These are phyloP conservation scores for Elsinoe fawcettii DNA, from an alignment of 2,329 filamentous ascomycete species.

Conservation along the genomic window DNA sequence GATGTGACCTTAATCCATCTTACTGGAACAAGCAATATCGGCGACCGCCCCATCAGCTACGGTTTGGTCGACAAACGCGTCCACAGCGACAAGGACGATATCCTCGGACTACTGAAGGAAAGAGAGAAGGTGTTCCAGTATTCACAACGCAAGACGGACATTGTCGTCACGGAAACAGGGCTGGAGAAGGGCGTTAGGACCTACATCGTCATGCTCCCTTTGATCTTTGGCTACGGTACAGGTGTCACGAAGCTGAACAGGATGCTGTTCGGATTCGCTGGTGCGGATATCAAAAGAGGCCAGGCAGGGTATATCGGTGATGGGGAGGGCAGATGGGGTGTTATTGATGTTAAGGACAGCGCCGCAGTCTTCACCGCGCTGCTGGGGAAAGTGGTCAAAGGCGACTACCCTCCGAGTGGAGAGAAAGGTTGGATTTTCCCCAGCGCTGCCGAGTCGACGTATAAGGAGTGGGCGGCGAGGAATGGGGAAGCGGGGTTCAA, in stretches of 20 bases:
- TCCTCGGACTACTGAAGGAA: not conserved
- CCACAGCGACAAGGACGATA: not conserved
- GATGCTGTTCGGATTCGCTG: not conserved
- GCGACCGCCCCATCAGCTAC: not conserved
- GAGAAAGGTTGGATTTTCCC: not conserved
- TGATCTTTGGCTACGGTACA: not conserved
- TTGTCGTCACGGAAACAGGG: not conserved
- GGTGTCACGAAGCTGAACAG: not conserved
- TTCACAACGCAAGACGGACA: not conserved
- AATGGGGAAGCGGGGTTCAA: not conserved
- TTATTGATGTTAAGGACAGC: not conserved
- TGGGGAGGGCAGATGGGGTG: not conserved
- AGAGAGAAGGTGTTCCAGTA: not conserved
- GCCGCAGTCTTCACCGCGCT: not conserved
- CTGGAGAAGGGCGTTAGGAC: not conserved
- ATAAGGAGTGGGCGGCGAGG: not conserved
- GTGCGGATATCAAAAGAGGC: not conserved
- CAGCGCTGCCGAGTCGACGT: not conserved
- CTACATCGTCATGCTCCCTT: conserved; percentile 3
- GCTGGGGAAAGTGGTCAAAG: not conserved
- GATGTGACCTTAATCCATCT: conserved; percentile 3
- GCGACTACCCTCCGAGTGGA: not conserved
- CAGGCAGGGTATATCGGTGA: not conserved
- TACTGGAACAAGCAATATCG: not conserved
- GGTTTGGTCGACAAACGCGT: not conserved